These are phyloP conservation scores for Mycena rebaudengoi DNA, from an alignment of 768 basidiomycete genomes.

Conservation along the genomic window DNA sequence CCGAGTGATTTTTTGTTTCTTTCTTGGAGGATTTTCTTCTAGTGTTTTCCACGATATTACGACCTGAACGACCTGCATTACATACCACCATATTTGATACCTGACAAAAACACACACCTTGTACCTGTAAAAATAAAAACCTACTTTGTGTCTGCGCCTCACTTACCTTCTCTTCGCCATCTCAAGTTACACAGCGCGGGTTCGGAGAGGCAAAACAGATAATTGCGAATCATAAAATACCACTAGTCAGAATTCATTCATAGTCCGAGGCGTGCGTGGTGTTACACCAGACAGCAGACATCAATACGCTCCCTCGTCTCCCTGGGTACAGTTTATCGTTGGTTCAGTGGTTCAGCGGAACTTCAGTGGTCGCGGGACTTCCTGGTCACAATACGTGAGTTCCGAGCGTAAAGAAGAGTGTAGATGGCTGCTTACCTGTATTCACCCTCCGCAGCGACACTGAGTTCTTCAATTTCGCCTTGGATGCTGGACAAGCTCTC, in stretches of 20 bases:
- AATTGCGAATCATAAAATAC: constrained; percentile 24
- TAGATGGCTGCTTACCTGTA: constrained; percentile 69
- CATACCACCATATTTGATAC: not conserved
- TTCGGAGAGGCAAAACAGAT: not conserved
- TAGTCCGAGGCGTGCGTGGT: constrained; percentile 13
- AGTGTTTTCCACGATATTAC: constrained; percentile 8
- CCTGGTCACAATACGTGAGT: constrained; percentile 47
- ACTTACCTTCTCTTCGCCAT: too few species aligned
- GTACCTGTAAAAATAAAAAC: not conserved
- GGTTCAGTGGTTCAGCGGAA: constrained; percentile 46
- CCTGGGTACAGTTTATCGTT: not conserved
- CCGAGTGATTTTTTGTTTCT: constrained; percentile 10
- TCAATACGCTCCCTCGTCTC: not conserved
- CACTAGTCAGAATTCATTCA: constrained; percentile 21
- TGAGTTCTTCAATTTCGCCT: constrained; percentile 93
- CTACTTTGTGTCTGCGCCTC: too few species aligned
- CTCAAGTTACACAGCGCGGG: not conserved
- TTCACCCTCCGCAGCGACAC: constrained; percentile 92
- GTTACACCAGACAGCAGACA: constrained; percentile 20
- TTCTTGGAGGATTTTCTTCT: too few species aligned
- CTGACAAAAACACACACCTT: constrained; percentile 5
- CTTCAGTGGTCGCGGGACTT: constrained; percentile 91
- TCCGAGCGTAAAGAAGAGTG: not conserved
- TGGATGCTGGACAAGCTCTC: constrained; percentile 85
- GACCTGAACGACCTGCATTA: constrained; percentile 7